Conservation (phyloP, 2,329 filamentous ascomycete species). For the Fusarium falciforme region DNA sequence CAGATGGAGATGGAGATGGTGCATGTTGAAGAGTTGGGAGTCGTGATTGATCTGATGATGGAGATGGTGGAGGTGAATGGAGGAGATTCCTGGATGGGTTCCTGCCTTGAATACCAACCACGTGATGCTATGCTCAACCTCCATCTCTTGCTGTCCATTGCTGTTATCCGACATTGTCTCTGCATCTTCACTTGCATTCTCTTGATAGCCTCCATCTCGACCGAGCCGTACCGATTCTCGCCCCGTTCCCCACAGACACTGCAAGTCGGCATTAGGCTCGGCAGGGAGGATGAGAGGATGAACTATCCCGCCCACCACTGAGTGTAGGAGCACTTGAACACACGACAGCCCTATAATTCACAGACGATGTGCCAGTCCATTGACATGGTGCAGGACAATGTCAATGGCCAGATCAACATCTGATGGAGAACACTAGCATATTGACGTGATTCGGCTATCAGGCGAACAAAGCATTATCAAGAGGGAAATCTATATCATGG, state of each 20-base stretch:
- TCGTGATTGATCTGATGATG: not conserved
- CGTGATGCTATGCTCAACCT: not conserved
- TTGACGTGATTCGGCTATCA: not conserved
- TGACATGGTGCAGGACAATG: not conserved
- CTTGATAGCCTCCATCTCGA: not conserved
- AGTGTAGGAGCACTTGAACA: not conserved
- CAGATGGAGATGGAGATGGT: slow-evolving; percentile 19
- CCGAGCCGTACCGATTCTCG: not conserved
- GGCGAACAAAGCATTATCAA: not conserved
- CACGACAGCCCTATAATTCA: not conserved
- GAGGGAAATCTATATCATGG: not conserved
- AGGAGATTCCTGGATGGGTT: not conserved
- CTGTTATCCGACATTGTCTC: not conserved
- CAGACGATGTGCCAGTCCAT: not conserved
- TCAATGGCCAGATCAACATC: not conserved
- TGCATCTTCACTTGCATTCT: not conserved
- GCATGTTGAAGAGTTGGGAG: not conserved
- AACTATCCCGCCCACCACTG: not conserved
- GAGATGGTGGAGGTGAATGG: not conserved
- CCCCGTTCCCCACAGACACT: not conserved
- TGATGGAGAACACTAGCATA: not conserved
- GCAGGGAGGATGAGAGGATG: not conserved
- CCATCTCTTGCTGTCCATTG: not conserved
- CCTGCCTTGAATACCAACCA: not conserved
- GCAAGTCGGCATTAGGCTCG: not conserved